Conservation (phyloP, 1,139 yeast genomes). For the Saccharomyces pastorianus region DNA sequence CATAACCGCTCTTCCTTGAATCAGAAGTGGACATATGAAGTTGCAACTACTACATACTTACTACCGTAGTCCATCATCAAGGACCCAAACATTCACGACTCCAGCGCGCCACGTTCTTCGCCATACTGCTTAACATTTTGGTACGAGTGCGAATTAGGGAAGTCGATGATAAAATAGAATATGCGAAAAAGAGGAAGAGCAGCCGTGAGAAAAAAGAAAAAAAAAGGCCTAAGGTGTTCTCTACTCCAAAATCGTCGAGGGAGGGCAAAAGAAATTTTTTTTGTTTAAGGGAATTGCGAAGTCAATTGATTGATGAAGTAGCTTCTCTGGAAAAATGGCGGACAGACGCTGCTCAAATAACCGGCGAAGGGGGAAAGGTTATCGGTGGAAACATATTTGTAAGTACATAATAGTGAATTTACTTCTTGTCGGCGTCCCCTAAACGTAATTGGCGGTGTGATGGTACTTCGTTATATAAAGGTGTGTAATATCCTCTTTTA, state of each 20-base stretch:
- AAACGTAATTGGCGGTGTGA: background rate
- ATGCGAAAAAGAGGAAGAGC: background rate
- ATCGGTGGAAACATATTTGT: background rate
- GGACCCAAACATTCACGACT: background rate
- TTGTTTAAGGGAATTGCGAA: background rate
- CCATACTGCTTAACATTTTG: background rate
- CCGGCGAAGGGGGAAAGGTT: background rate
- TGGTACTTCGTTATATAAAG: background rate
- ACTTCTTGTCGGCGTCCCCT: background rate
- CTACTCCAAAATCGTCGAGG: background rate
- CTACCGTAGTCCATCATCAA: background rate
- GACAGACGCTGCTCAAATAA: background rate
- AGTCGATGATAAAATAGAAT: background rate
- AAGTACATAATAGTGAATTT: background rate
- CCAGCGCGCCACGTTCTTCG: background rate
- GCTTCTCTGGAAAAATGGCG: background rate
- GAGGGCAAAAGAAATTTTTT: background rate
- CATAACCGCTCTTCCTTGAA: background rate
- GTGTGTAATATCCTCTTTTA: background rate
- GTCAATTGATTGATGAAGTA: background rate
- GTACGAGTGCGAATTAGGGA: background rate
- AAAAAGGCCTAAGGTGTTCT: background rate
- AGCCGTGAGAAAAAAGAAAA: background rate
- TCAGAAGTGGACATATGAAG: background rate
- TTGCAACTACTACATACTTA: background rate